These are phyloP conservation scores for Penicillium sp. DNA, from an alignment of 2,329 filamentous ascomycete genomes.

Conservation along the genomic window DNA sequence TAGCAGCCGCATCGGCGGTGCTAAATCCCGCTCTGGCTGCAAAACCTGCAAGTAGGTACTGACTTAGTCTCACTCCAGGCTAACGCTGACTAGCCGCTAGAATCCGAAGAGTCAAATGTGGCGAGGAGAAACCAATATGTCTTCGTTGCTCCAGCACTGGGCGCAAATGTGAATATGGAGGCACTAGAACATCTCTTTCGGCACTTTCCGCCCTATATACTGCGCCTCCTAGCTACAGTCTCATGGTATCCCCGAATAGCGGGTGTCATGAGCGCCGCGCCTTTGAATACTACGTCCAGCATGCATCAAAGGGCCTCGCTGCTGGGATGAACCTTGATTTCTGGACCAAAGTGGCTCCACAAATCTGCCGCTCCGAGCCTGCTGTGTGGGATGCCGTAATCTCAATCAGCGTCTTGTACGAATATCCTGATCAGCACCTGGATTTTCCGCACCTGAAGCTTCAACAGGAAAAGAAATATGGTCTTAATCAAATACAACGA, in stretches of 20 bases:
- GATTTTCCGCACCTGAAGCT: conserved; percentile 9
- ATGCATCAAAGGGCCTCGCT: conserved; percentile 14
- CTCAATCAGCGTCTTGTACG: conserved; percentile 22
- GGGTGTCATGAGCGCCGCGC: conserved; percentile 21
- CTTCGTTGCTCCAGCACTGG: conserved; percentile 19
- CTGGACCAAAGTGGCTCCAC: conserved; percentile 22
- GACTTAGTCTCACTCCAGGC: background rate
- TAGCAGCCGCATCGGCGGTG: background rate
- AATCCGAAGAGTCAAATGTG: conserved; percentile 25
- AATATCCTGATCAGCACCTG: conserved; percentile 15
- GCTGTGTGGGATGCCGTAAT: conserved; percentile 28
- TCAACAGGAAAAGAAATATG: background rate
- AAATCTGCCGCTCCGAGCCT: conserved; percentile 24
- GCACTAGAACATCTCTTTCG: background rate
- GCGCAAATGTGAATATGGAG: conserved; percentile 20
- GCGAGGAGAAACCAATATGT: conserved; percentile 26
- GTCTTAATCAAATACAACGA: background rate
- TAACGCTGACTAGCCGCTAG: conserved; percentile 1
- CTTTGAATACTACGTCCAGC: conserved; percentile 26
- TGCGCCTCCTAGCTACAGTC: background rate
- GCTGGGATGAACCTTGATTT: conserved; percentile 19
- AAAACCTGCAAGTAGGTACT: background rate
- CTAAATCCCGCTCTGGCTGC: background rate
- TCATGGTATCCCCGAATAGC: conserved; percentile 5
- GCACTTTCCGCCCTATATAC: background rate